phyloP scores from a whole-genome alignment of 805 yeast genomes.

The Sugiyamaella floridensis region DNA sequence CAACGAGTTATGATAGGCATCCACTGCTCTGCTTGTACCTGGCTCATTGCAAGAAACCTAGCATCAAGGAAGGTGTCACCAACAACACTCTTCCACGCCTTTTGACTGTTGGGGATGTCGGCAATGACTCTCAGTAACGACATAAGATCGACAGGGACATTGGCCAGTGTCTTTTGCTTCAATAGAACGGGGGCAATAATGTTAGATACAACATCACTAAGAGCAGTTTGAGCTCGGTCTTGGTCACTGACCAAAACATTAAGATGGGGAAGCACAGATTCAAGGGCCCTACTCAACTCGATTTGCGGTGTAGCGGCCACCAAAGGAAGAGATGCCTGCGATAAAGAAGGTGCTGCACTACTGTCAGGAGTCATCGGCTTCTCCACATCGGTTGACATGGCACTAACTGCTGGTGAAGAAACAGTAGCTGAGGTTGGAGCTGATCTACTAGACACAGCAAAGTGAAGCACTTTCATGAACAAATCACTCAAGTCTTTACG shows the following conservation, averaged over 20 bases:
- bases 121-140: slow-evolving; percentile 5
- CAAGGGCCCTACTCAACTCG: slow-evolving; percentile 40
- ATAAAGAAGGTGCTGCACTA: neutral
- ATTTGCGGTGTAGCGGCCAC: slow-evolving; percentile 26
- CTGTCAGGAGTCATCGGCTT: neutral
- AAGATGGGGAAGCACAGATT: slow-evolving; percentile 36
- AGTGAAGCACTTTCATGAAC: slow-evolving; percentile 32
- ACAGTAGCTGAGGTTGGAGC: neutral
- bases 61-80: slow-evolving; percentile 59
- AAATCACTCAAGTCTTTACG: slow-evolving; percentile 51
- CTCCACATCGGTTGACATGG: neutral
- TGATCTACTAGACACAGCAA: slow-evolving; percentile 14
- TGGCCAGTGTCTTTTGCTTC: slow-evolving; percentile 35
- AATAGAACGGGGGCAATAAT: slow-evolving; percentile 44
- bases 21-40: slow-evolving; percentile 40
- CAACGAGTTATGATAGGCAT: slow-evolving; percentile 49
- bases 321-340: neutral
- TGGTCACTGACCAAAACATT: slow-evolving; percentile 44
- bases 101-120: slow-evolving; percentile 33
- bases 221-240: slow-evolving; percentile 50
- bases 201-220: slow-evolving; percentile 49
- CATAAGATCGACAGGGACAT: slow-evolving; percentile 5
- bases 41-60: slow-evolving; percentile 42
- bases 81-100: slow-evolving; percentile 58
- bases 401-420: neutral